These are phyloP conservation scores for Colletotrichum abscissum DNA, from an alignment of 2,329 filamentous ascomycete species.

Conservation along the genomic window DNA sequence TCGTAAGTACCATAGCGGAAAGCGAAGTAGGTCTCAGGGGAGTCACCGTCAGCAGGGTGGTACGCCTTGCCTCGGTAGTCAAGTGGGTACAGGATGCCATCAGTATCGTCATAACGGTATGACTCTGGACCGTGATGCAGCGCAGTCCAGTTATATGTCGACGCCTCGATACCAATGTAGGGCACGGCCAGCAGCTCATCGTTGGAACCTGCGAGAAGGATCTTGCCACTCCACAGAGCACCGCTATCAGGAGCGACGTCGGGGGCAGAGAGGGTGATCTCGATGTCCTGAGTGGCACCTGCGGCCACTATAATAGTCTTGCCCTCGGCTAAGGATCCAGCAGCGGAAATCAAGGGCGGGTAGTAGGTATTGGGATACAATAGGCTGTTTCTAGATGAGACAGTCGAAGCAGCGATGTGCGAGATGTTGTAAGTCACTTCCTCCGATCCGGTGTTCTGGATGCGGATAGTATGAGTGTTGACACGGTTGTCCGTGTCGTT, in stretches of 20 bases:
- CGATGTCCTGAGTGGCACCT: constrained; percentile 13
- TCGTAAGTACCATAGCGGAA: constrained; percentile 38
- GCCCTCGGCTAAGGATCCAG: constrained; percentile 20
- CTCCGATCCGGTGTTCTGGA: constrained; percentile 27
- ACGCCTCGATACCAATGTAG: constrained; percentile 39
- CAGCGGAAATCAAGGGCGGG: constrained; percentile 19
- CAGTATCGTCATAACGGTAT: constrained; percentile 32
- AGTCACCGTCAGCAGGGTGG: constrained; percentile 32
- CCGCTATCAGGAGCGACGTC: constrained; percentile 30
- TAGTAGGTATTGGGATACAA: constrained; percentile 34
- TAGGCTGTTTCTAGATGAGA: constrained; percentile 21
- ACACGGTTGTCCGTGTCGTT: constrained; percentile 38
- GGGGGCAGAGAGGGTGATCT: constrained; percentile 26
- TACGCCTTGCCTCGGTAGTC: constrained; percentile 32
- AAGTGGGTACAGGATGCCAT: constrained; percentile 34
- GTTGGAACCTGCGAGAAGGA: constrained; percentile 36
- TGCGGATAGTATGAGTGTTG: constrained; percentile 30
- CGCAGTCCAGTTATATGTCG: constrained; percentile 39
- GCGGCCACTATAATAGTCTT: constrained; percentile 9
- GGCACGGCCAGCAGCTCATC: constrained; percentile 35
- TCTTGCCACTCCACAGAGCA: constrained; percentile 39
- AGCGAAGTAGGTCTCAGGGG: constrained; percentile 37
- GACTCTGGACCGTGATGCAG: constrained; percentile 33
- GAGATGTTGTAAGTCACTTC: constrained; percentile 35
- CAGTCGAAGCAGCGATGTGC: constrained; percentile 26